Evolutionary conservation across 768 basidiomycete genomes (phyloP).

Genomic region (Clitopilus hobsonii): DNA sequence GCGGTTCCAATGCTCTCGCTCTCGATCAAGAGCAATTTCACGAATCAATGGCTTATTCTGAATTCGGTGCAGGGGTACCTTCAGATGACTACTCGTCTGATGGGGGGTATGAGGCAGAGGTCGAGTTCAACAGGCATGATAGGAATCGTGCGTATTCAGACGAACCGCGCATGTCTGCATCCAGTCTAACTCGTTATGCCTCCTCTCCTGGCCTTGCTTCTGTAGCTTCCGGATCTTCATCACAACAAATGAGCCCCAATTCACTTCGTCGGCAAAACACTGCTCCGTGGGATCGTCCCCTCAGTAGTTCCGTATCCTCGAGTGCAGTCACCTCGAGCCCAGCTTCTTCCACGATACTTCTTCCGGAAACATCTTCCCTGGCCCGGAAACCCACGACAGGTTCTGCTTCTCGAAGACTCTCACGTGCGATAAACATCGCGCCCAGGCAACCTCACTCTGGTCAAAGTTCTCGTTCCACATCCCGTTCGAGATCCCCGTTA

Average conservation of each 20-base stretch:
- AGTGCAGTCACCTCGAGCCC: conserved; percentile 56
- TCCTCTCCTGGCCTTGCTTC: conserved; percentile 49
- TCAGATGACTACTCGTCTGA: conserved; percentile 75
- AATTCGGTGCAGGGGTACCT: conserved; percentile 53
- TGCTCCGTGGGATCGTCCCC: conserved; percentile 62
- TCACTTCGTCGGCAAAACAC: conserved; percentile 63
- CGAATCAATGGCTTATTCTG: conserved; percentile 50
- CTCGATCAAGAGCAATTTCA: conserved; percentile 53
- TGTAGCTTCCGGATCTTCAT: conserved; percentile 56
- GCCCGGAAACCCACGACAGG: conserved; percentile 61
- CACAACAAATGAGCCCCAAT: conserved; percentile 62
- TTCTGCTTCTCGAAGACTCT: conserved; percentile 72
- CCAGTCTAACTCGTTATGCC: conserved; percentile 46
- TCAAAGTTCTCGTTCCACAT: conserved; percentile 89
- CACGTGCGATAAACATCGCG: conserved; percentile 78
- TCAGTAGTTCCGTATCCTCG: conserved; percentile 51
- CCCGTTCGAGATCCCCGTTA: conserved; percentile 90
- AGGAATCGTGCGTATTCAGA: conserved; percentile 73
- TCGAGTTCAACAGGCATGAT: conserved; percentile 58
- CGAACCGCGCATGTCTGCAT: conserved; percentile 29
- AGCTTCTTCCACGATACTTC: conserved; percentile 50
- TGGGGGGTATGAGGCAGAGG: conserved; percentile 79
- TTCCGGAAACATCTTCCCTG: conserved; percentile 55
- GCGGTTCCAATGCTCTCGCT: conserved; percentile 43
- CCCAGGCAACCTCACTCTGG: conserved; percentile 62